Evolutionary conservation across 257 asterid species (phyloP), one percentile per base, ranked within the genome.

Genomic region (Fraxinus americana): DNA sequence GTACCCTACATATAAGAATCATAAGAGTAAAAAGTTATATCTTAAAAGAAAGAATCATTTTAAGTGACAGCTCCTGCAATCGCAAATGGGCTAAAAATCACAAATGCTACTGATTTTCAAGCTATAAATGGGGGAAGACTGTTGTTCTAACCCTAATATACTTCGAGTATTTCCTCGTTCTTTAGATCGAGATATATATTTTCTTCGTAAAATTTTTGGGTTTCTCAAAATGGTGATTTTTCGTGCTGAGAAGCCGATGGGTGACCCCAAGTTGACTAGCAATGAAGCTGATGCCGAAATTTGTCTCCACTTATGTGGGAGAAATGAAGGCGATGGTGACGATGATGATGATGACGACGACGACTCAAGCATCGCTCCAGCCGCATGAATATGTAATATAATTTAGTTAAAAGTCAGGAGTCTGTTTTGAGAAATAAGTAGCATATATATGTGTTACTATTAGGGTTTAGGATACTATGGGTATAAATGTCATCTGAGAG

Each of bases 241-340:
- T 39, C 2, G 63, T 43, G 19, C 27, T 21, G 41, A 70, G 65
- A 77, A 70, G 34, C 29, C 6, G 9, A 59, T 52, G 3, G 70
- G 45, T 48, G n/a, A 43, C 67, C 12, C 69, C 17, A 19, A 21
- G 59, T 19, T 59, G 29, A 59, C 29, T 21, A 0, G 4, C 30
- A 59, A 59, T 59, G 25, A 48, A 30, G 25, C 70, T 13, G 63
- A 10, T 30, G 80, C 29, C 10, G 4, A 14, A 16, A 32, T 21
- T 27, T 13, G 21, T 17, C 10, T 9, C n/a, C 30, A 74, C 66
- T 14, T 7, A 3, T 19, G 29, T 59, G 63, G 2, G 5, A 67
- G 67, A 12, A 12, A 45, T 69, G 75, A 77, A 13, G 80, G 36
- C 4, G 75, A 77, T 2, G 80, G 70, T 21, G 75, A 77, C 6